Conservation (phyloP, 2,329 filamentous ascomycete genomes). For the Diaporthe vaccinii region DNA sequence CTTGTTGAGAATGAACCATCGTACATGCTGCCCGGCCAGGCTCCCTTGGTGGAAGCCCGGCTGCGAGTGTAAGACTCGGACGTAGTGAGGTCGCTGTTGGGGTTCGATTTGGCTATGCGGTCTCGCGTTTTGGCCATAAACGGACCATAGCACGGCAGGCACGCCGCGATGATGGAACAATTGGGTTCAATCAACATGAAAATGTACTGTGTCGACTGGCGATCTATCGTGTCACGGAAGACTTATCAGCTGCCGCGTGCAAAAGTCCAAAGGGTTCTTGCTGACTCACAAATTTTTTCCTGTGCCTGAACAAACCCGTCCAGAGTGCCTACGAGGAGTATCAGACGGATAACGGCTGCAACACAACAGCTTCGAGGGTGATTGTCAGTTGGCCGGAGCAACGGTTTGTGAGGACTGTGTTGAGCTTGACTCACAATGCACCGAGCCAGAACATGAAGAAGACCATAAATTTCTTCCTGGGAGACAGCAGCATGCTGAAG, state of each 20-base stretch:
- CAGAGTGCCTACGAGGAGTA: not conserved
- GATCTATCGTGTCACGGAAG: not conserved
- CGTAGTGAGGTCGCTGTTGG: not conserved
- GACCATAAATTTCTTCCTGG: not conserved
- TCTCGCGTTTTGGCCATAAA: not conserved
- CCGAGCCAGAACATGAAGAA: constrained; percentile 24
- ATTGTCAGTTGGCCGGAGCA: not conserved
- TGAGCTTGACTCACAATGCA: not conserved
- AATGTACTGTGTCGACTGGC: constrained; percentile 7
- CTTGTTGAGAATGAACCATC: not conserved
- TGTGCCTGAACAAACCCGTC: not conserved
- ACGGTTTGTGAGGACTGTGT: no score
- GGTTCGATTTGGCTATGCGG: not conserved
- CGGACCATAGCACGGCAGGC: constrained; percentile 18
- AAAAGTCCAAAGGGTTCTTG: not conserved
- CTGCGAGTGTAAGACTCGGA: not conserved
- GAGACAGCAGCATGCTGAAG: not conserved
- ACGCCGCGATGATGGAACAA: constrained; percentile 26
- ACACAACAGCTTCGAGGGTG: not conserved
- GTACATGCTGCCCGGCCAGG: not conserved
- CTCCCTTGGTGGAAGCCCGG: not conserved
- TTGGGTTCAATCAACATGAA: constrained; percentile 22
- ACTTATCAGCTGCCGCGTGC: not conserved
- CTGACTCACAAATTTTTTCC: not conserved
- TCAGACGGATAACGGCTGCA: not conserved